These are phyloP conservation scores for Wickerhamiella spandovensis DNA, from an alignment of 805 yeast species.

Conservation along the genomic window DNA sequence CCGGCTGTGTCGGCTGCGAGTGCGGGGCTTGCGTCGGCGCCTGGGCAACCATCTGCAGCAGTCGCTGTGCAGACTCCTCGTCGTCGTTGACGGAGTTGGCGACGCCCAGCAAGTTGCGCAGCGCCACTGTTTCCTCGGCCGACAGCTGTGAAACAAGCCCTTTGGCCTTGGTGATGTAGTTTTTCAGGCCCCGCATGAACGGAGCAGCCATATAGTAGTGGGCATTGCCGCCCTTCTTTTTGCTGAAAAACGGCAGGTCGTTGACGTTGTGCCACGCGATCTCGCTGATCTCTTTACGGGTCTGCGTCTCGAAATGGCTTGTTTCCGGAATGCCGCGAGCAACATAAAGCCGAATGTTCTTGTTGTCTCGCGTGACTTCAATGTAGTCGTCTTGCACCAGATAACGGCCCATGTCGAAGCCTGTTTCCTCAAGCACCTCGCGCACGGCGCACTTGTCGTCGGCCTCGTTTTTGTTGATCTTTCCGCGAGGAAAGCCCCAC, in stretches of 20 bases:
- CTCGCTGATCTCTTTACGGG: conserved; percentile 74
- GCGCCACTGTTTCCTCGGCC: conserved; percentile 19
- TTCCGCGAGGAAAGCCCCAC: conserved; percentile 98
- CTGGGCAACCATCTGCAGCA: conserved; percentile 9
- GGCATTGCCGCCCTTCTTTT: conserved; percentile 3
- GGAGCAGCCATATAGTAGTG: conserved; percentile 27
- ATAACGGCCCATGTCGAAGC: conserved; percentile 63
- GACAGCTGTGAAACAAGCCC: conserved; percentile 21
- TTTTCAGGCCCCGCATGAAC: conserved; percentile 24
- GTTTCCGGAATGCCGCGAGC: conserved; percentile 68
- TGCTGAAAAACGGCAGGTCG: conserved; percentile 22
- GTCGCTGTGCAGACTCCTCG: conserved; percentile 11
- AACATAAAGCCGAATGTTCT: conserved; percentile 72
- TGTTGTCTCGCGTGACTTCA: conserved; percentile 71
- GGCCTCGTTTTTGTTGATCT: conserved; percentile 82
- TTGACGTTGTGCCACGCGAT: conserved; percentile 52
- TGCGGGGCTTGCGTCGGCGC: too few species aligned
- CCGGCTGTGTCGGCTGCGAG: neutral
- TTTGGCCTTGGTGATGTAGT: conserved; percentile 21
- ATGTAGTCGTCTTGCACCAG: conserved; percentile 59
- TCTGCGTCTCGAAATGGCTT: conserved; percentile 62
- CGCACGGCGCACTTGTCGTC: conserved; percentile 84
- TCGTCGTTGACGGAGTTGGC: conserved; percentile 4
- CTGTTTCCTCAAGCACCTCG: conserved; percentile 88
- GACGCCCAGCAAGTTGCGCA: conserved; percentile 22